These are phyloP conservation scores for Gamarada debralockiae DNA, from an alignment of 495 filamentous ascomycete genomes.

Conservation along the genomic window DNA sequence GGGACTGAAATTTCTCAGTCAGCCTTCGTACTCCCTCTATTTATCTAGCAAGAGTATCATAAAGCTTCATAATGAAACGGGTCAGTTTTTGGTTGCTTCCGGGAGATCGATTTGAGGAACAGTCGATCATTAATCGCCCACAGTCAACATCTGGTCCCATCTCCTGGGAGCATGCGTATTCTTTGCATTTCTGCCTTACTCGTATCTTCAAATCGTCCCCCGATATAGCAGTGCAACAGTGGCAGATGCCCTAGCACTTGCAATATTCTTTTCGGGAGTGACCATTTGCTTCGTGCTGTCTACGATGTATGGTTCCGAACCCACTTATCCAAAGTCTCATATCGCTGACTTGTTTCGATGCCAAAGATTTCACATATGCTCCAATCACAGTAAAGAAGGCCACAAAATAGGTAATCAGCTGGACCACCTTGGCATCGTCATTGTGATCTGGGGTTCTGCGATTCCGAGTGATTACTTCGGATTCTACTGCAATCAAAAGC, in stretches of 20 bases:
- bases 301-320: neutral
- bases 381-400: neutral
- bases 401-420: neutral
- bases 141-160: neutral
- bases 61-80: no score
- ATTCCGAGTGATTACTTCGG: no score
- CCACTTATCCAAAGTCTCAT: neutral
- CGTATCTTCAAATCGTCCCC: neutral
- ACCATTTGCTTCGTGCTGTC: neutral
- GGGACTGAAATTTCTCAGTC: no score
- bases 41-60: no score
- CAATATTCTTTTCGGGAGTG: neutral
- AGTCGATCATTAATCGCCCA: no score
- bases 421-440: neutral
- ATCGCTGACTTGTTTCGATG: neutral
- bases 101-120: no score
- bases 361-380: neutral
- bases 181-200: neutral
- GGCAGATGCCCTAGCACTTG: neutral
- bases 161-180: neutral
- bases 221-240: neutral
- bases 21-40: no score
- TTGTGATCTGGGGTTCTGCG: no score
- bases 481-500: no score
- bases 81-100: no score